Conservation (phyloP, 2,329 filamentous ascomycete genomes). For the Aspergillus sp. region DNA sequence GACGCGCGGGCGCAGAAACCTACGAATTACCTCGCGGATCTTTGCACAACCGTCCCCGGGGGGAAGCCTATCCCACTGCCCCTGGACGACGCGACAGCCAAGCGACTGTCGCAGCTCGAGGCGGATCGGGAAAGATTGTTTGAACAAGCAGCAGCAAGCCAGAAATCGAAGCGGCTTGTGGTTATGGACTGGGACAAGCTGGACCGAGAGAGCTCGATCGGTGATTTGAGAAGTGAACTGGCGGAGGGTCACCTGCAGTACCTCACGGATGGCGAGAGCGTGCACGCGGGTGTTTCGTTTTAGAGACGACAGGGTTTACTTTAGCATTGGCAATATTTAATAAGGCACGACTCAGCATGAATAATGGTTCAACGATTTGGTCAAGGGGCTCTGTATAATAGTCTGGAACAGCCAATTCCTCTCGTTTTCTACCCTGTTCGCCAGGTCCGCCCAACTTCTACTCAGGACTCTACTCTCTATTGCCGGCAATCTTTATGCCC, state of each 20-base stretch:
- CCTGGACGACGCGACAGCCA: constrained; percentile 32
- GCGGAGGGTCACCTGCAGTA: constrained; percentile 40
- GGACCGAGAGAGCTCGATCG: constrained; percentile 39
- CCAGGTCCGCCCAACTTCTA: too few species aligned
- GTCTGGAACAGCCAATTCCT: too few species aligned
- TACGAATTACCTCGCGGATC: constrained; percentile 30
- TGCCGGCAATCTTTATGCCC: too few species aligned
- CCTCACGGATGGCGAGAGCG: constrained; percentile 37
- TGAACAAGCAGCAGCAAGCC: constrained; percentile 36
- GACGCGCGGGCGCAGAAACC: constrained; percentile 33
- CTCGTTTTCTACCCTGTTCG: too few species aligned
- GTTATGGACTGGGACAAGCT: constrained; percentile 40
- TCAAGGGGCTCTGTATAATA: too few species aligned
- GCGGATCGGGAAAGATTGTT: constrained; percentile 36
- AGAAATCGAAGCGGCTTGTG: constrained; percentile 32
- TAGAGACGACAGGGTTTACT: too few species aligned
- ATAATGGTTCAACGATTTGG: too few species aligned
- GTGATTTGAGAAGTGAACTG: constrained; percentile 38
- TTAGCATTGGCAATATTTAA: too few species aligned
- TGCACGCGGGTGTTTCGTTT: constrained; percentile 32
- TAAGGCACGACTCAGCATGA: too few species aligned
- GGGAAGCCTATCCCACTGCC: constrained; percentile 31
- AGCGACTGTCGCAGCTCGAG: constrained; percentile 37
- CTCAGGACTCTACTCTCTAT: too few species aligned
- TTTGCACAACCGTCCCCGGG: constrained; percentile 32